These are phyloP conservation scores for Bretschneidera sinensis DNA, from an alignment of 345 rosid species.

Conservation along the genomic window DNA sequence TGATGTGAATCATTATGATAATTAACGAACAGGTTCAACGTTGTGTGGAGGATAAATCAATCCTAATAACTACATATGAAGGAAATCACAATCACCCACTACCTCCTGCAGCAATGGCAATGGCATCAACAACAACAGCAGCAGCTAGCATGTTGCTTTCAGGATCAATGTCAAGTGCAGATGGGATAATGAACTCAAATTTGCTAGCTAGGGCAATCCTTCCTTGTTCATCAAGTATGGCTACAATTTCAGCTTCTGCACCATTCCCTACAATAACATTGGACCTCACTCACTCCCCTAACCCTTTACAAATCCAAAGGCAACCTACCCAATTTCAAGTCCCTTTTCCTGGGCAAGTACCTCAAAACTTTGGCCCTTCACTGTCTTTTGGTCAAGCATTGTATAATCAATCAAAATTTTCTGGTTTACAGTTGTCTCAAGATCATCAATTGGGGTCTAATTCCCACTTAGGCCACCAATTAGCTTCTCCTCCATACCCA, in stretches of 20 bases:
- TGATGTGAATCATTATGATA: too few species aligned
- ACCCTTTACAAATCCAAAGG: conserved; percentile 48
- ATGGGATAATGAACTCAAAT: conserved; percentile 81
- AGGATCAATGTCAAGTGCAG: conserved; percentile 89
- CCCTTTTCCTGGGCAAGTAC: conserved; percentile 31
- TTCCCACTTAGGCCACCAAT: conserved; percentile 37
- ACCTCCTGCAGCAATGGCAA: conserved; percentile 87
- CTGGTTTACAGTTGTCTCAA: conserved; percentile 77
- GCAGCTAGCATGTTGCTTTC: conserved; percentile 91
- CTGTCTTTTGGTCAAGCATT: conserved; percentile 56
- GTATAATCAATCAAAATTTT: conserved; percentile 82
- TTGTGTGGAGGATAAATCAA: conserved; percentile 85
- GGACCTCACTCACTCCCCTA: conserved; percentile 80
- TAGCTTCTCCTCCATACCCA: conserved; percentile 14
- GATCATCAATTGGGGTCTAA: conserved; percentile 21
- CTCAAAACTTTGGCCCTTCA: conserved; percentile 28
- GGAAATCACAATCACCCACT: conserved; percentile 93
- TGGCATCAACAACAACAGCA: conserved; percentile 91
- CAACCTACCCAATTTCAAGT: conserved; percentile 35
- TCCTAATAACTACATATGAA: conserved; percentile 88
- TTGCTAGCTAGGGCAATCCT: conserved; percentile 80
- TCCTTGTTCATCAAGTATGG: conserved; percentile 86
- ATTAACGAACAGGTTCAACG: conserved; percentile 69
- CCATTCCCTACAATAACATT: conserved; percentile 93
- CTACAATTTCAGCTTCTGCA: conserved; percentile 94